These are phyloP conservation scores for Cystobasidiopsis lactophilus DNA, from an alignment of 768 basidiomycete genomes.

Conservation along the genomic window DNA sequence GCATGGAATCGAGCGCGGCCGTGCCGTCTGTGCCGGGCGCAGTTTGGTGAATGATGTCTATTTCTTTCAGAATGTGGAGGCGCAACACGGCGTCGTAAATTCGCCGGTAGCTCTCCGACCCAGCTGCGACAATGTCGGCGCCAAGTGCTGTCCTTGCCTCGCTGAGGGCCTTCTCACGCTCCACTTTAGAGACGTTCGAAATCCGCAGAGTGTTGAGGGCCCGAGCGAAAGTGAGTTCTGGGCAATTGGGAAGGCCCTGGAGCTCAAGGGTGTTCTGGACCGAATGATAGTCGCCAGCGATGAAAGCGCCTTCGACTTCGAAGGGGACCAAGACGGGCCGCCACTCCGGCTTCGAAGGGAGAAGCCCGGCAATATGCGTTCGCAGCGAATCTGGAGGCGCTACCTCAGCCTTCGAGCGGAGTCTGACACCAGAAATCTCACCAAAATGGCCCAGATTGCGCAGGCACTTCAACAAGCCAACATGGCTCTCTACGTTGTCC, in stretches of 20 bases:
- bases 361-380: constrained; percentile 78
- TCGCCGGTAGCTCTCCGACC: constrained; percentile 55
- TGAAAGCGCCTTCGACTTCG: constrained; percentile 84
- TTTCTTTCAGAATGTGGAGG: constrained; percentile 65
- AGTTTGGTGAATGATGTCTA: constrained; percentile 34
- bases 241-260: constrained; percentile 25
- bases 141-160: constrained; percentile 54
- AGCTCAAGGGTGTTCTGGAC: constrained; percentile 35
- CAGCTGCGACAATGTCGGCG: constrained; percentile 55
- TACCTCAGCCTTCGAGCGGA: neutral
- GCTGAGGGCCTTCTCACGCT: constrained; percentile 34
- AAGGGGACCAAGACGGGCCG: constrained; percentile 50
- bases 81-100: constrained; percentile 69
- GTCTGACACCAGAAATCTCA: constrained; percentile 25
- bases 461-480: constrained; percentile 73
- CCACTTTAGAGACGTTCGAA: constrained; percentile 33
- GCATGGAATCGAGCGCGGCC: constrained; percentile 19
- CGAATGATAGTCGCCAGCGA: constrained; percentile 79
- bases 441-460: constrained; percentile 93
- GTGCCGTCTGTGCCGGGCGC: neutral
- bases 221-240: constrained; percentile 46
- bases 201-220: too few species aligned
- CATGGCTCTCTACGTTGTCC: constrained; percentile 65
- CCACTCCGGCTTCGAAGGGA: constrained; percentile 68
- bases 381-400: constrained; percentile 58